Percentiles rank a stretch among this genome's conserved stretches.
Conservation (phyloP, 1,284 basidiomycete genomes). For the Ceratobasidium sp. region DNA sequence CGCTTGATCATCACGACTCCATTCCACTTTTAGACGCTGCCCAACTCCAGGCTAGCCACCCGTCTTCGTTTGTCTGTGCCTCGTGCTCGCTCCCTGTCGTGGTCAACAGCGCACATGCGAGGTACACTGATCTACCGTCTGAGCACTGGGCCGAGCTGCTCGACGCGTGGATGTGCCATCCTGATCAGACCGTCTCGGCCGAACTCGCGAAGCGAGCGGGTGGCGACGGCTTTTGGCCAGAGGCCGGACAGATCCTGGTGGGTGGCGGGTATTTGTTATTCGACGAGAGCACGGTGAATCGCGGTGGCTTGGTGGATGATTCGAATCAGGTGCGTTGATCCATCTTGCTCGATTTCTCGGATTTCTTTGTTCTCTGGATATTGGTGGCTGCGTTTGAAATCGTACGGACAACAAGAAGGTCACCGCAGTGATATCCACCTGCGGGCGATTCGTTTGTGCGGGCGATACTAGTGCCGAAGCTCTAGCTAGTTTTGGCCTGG, state of each 20-base stretch:
- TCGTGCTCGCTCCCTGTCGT: conserved; percentile 60
- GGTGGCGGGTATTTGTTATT: conserved; percentile 87
- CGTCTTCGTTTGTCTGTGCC: conserved; percentile 71
- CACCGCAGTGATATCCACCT: conserved; percentile 75
- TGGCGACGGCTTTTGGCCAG: conserved; percentile 80
- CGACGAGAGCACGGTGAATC: conserved; percentile 63
- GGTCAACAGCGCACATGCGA: conserved; percentile 37
- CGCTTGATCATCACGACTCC: conserved; percentile 44
- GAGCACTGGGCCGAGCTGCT: conserved; percentile 97
- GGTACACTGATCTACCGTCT: conserved; percentile 86
- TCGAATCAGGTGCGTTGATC: conserved; percentile 63
- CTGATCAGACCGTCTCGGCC: conserved; percentile 81
- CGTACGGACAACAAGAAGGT: conserved; percentile 85
- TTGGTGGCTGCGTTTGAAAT: conserved; percentile 33
- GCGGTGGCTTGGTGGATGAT: conserved; percentile 61
- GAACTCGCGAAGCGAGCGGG: conserved; percentile 66
- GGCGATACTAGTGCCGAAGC: conserved; percentile 44
- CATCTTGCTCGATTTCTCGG: background rate
- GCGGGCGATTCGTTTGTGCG: conserved; percentile 55
- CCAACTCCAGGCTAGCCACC: conserved; percentile 60
- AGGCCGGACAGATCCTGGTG: conserved; percentile 71
- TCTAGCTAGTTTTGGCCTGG: conserved; percentile 48
- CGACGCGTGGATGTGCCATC: conserved; percentile 98
- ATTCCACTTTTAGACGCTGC: conserved; percentile 68
- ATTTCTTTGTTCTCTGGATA: conserved; percentile 31